Base-by-base conservation (phyloP, 106 monocot species). In the Dendrobium catenatum region DNA sequence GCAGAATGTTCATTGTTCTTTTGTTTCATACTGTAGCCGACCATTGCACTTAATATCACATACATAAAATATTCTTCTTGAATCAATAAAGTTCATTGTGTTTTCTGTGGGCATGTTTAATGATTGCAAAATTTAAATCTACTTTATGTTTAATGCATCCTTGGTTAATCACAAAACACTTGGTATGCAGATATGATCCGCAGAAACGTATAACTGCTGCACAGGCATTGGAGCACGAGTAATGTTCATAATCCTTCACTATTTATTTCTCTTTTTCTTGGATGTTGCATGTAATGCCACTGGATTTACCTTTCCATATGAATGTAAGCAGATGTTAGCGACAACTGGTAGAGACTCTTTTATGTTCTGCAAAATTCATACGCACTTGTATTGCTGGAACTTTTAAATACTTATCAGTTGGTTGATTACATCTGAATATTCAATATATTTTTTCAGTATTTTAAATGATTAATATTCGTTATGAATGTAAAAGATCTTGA, bases 221-320 rank as follows among this genome's bases (percentile, higher is more conserved):
- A 55, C 98, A 99, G 91, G 98, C 98, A 78, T 73, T 99, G 81
- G 98, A 99, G 77, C 98, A 99, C 80, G 98, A 99, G 98, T 99
- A 99, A 90, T 79, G 24, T 77, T 64, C 76, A 29, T 37, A 70
- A 42, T 85, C 59, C 55, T 81, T 49, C 78, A 75, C 29, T 49
- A 49, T 76, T 75, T 76, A 76, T 27, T 76, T 48, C 20, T 48
- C 27, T 48, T 49, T 76, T 42, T 13, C 27, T 49, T 13, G 20
- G 10, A 19, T 76, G 76, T 76, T 49, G 10, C 27, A 24, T 76
- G 13, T 74, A 42, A 44, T 44, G 74, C 15, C 37, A 11, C 41
- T 74, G 16, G 41, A 42, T 42, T 74, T 10, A 74, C 19, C 18
- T 40, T n/a, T 74, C 43, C 74, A 20, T 42, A 41, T 74, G 43